These are phyloP conservation scores for Arthrobotrys megalospora DNA, from an alignment of 2,329 filamentous ascomycete genomes.

Conservation along the genomic window DNA sequence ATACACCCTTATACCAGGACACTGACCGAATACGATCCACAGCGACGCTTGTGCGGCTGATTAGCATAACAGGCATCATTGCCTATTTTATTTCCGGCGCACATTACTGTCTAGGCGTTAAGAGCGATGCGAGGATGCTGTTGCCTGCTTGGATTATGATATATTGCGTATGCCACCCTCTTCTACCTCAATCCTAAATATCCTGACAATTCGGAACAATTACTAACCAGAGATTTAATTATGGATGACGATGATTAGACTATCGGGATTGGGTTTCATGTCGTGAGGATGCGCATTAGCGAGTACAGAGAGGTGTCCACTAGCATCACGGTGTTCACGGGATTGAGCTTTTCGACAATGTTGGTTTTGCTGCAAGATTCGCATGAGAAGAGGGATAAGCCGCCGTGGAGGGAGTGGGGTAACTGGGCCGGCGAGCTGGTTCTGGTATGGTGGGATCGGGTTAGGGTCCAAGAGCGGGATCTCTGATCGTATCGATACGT, in stretches of 20 bases:
- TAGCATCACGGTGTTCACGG: slow-evolving; percentile 57
- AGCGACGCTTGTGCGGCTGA: slow-evolving; percentile 83
- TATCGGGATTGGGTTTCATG: slow-evolving; percentile 57
- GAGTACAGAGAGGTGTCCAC: slow-evolving; percentile 60
- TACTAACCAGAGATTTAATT: too few relatives aligned
- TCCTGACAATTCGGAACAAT: not conserved
- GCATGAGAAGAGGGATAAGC: slow-evolving; percentile 46
- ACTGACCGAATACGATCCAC: slow-evolving; percentile 43
- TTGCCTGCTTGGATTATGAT: slow-evolving; percentile 85
- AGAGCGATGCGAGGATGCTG: slow-evolving; percentile 78
- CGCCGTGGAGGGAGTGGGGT: slow-evolving; percentile 53
- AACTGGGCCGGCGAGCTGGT: slow-evolving; percentile 44
- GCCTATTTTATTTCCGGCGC: slow-evolving; percentile 82
- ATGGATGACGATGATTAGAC: slow-evolving; percentile 11
- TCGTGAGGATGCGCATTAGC: slow-evolving; percentile 62
- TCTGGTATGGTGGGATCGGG: slow-evolving; percentile 51
- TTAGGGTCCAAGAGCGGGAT: slow-evolving; percentile 41
- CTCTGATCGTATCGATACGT: slow-evolving; percentile 11
- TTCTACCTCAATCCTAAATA: not conserved
- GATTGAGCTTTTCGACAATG: slow-evolving; percentile 52
- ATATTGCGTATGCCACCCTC: slow-evolving; percentile 74
- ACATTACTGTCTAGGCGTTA: slow-evolving; percentile 79
- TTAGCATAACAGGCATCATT: slow-evolving; percentile 81
- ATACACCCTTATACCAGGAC: not conserved
- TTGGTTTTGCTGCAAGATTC: slow-evolving; percentile 54